Base-by-base conservation (phyloP, 1,284 basidiomycete genomes). In the Ustilago bromivora region DNA sequence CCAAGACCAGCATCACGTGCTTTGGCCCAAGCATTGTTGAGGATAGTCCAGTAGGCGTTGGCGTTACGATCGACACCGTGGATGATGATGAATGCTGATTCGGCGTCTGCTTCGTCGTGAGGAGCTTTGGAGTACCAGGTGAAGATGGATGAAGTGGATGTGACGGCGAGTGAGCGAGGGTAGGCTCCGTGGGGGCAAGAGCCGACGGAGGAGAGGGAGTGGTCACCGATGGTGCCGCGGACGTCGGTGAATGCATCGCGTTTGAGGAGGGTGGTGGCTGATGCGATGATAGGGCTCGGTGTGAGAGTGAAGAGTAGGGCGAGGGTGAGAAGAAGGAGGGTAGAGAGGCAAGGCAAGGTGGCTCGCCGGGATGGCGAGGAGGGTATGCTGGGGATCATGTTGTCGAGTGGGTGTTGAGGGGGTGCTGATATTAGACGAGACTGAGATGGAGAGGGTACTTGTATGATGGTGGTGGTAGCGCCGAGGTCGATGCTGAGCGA, bases 51-150 rank as follows among this genome's bases (percentile, higher is more conserved):
- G 62, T 83, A 83, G 17, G 58, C 66, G 28, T 64, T 51, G 2
- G 76, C 82, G 31, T 83, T 82, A 34, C 82, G 71, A 9, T 61
- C 35, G 32, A 76, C 71, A 13, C 82, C 82, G 63, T 83, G 82
- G 46, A 82, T 55, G 55, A 80, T 64, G 62, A 83, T 81, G 40
- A 83, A 66, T 0, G 71, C 81, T 5, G 69, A 57, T 51, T 76
- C 74, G 57, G 78, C 76, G 11, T 70, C 47, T 1, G 68, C n/a
- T 52, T 80, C 76, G 54, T 70, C 38, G 40, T 47, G 3, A 2
- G 78, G 78, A 6, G 76, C 68, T 54, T 79, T 73, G 19, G 71
- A 76, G 52, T 76, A 73, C 78, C 78, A 80, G 0, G 72, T 77
- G 53, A 79, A 79, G 49, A 80, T 63, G 36, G 57, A 12, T 23